Conservation (phyloP, 495 filamentous ascomycete species). For the Wilcoxina mikolae region DNA sequence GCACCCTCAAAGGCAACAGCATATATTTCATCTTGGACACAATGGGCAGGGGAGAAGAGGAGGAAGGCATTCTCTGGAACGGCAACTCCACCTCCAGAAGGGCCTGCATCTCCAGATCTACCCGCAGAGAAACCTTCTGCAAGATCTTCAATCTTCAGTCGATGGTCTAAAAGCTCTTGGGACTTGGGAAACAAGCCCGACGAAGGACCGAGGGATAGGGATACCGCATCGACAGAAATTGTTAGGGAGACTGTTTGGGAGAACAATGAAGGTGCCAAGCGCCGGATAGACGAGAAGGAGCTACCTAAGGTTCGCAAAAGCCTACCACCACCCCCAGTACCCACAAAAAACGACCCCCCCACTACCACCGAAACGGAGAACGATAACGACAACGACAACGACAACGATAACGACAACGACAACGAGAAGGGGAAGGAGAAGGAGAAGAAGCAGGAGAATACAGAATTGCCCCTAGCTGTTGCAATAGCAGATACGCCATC, state of each 20-base stretch:
- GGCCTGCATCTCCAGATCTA: slow-evolving; percentile 1
- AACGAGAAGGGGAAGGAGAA: no score
- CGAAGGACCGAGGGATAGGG: neutral
- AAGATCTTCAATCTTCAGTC: neutral
- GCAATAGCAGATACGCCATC: no score
- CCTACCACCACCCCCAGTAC: slow-evolving; percentile 16
- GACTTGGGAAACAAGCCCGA: neutral
- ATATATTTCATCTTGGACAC: slow-evolving; percentile 87
- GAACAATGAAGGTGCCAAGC: neutral
- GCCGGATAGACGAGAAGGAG: slow-evolving; percentile 9
- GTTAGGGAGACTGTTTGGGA: neutral
- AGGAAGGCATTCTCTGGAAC: slow-evolving; percentile 44
- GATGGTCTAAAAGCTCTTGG: slow-evolving; percentile 3
- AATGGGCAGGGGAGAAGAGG: slow-evolving; percentile 82
- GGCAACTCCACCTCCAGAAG: slow-evolving; percentile 21
- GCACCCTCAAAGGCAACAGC: slow-evolving; percentile 54
- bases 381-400: no score
- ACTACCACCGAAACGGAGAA: no score
- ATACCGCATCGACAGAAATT: slow-evolving; percentile 6
- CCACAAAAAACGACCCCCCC: no score
- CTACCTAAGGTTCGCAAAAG: neutral
- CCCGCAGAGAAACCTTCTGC: slow-evolving; percentile 5
- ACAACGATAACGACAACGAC: no score
- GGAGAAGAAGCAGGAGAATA: no score
- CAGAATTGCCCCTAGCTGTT: no score